Evolutionary conservation across 495 filamentous ascomycete genomes (phyloP).

Genomic region (Penicillium coffeae): DNA sequence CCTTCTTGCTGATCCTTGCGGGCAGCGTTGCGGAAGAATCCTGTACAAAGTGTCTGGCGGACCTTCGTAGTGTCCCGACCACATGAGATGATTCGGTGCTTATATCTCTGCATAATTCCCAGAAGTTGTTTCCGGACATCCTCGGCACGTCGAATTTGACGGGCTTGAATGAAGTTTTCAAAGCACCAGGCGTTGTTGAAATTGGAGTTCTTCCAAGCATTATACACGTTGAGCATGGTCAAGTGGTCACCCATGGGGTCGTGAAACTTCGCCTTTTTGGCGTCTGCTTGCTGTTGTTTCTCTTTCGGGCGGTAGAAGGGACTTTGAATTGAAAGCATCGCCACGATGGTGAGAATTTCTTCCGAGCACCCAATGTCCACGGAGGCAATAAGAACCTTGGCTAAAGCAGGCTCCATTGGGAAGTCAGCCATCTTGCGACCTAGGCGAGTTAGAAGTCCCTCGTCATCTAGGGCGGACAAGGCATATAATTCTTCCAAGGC

Average conservation of each 20-base stretch:
- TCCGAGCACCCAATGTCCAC: slow-evolving; percentile 87
- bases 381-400: slow-evolving; percentile 84
- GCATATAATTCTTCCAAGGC: slow-evolving; percentile 95
- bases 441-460: slow-evolving; percentile 87
- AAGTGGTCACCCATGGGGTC: slow-evolving; percentile 93
- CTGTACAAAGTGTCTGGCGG: slow-evolving; percentile 85
- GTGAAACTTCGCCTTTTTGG: slow-evolving; percentile 97
- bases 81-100: slow-evolving; percentile 74
- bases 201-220: slow-evolving; percentile 80
- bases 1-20: slow-evolving; percentile 95
- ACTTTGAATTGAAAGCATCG: slow-evolving; percentile 82
- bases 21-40: slow-evolving; percentile 93
- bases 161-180: slow-evolving; percentile 96
- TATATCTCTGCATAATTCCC: slow-evolving; percentile 87
- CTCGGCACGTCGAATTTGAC: slow-evolving; percentile 79
- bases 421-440: slow-evolving; percentile 98
- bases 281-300: slow-evolving; percentile 91
- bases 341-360: slow-evolving; percentile 89
- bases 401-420: slow-evolving; percentile 85
- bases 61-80: slow-evolving; percentile 83
- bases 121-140: slow-evolving; percentile 90
- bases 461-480: slow-evolving; percentile 87
- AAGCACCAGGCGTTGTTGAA: slow-evolving; percentile 90
- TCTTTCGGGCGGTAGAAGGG: slow-evolving; percentile 96
- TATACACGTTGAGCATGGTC: slow-evolving; percentile 94